phyloP scores from a whole-genome alignment of 352 stramenopile species.

The Globisporangium heterothallicum region DNA sequence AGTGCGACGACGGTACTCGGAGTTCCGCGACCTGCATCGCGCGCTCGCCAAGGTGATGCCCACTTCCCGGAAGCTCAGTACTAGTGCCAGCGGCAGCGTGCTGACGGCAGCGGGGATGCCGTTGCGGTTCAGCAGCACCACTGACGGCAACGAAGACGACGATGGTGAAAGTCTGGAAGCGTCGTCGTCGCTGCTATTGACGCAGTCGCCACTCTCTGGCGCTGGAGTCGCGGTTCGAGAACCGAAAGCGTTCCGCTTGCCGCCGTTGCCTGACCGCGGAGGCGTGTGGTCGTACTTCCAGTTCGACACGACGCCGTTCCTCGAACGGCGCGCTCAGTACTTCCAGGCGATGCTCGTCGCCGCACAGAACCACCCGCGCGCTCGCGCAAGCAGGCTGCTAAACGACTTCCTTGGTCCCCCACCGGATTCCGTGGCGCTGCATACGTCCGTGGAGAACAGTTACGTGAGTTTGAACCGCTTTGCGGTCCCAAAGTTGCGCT shows the following conservation, averaged over 20 bases:
- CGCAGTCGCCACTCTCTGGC: not conserved
- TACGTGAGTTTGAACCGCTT: conserved; percentile 82
- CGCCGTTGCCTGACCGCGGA: conserved; percentile 60
- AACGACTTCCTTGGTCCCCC: conserved; percentile 69
- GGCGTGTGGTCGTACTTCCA: conserved; percentile 71
- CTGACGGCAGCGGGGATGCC: not conserved
- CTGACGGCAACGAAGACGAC: not conserved
- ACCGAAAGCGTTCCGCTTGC: conserved; percentile 17
- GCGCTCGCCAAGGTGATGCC: conserved; percentile 55
- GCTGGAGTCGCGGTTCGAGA: not conserved
- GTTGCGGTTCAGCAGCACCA: not conserved
- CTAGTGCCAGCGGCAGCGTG: not conserved
- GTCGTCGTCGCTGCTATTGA: not conserved
- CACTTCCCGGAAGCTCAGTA: conserved; percentile 14
- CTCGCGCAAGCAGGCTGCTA: conserved; percentile 45
- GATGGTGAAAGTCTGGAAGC: not conserved
- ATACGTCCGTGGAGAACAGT: conserved; percentile 58
- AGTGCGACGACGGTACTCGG: conserved; percentile 67
- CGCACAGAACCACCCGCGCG: conserved; percentile 39
- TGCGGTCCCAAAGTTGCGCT: conserved; percentile 53
- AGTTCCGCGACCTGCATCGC: conserved; percentile 57
- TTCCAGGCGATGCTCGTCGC: conserved; percentile 65
- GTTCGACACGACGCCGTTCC: conserved; percentile 50
- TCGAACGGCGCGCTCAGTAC: conserved; percentile 54
- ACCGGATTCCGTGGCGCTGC: conserved; percentile 43